A percentile compares a stretch with the other conserved stretches of the same genome.
phyloP scores from a whole-genome alignment of 257 asterid genomes.

The Solanum chiquidenum region DNA sequence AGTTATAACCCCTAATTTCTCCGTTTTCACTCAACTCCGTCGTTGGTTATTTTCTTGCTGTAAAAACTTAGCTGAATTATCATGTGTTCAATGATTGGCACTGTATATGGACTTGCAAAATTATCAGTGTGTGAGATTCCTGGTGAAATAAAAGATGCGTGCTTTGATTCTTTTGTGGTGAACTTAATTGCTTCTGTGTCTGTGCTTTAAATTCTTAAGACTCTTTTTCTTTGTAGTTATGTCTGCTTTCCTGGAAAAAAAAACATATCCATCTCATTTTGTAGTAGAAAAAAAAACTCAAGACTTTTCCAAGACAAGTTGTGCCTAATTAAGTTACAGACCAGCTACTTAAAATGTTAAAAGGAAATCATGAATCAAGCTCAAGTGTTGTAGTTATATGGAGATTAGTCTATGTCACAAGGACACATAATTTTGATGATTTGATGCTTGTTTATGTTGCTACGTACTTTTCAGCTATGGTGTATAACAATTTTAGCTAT shows the following conservation, averaged over 20 bases:
- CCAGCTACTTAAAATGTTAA: neutral
- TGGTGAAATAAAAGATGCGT: neutral
- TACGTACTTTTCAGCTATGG: neutral
- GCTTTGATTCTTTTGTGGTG: neutral
- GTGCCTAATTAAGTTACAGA: neutral
- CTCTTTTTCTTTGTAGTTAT: neutral
- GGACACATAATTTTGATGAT: neutral
- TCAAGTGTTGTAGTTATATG: neutral
- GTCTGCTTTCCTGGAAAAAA: neutral
- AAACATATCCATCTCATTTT: neutral
- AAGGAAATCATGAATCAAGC: neutral
- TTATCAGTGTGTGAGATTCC: neutral
- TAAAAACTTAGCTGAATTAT: neutral
- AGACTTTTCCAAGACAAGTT: neutral
- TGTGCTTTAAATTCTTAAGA: neutral
- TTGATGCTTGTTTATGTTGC: neutral
- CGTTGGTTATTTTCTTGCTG: neutral
- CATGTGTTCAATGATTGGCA: neutral
- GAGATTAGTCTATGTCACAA: neutral
- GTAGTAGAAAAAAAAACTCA: neutral
- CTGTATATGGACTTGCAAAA: neutral
- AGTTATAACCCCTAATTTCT: neutral
- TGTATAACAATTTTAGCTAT: neutral
- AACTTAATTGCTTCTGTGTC: neutral
- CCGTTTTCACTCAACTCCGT: neutral